Percentiles rank a stretch among this genome's conserved stretches.
Evolutionary conservation across 352 stramenopile species (phyloP).

Genomic region (Phytophthora melonis): DNA sequence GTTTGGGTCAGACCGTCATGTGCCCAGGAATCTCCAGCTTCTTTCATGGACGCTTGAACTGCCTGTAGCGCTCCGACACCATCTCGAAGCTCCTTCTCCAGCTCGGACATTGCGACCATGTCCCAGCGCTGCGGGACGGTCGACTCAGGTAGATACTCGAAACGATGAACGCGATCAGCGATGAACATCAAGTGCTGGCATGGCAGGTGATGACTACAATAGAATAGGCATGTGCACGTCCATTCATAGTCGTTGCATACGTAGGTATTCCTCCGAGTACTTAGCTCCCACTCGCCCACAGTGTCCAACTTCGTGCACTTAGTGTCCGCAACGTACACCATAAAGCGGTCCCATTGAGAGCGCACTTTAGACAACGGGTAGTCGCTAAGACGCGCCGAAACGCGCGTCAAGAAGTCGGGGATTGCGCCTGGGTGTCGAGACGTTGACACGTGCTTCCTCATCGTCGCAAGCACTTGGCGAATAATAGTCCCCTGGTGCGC

Average conservation of each 20-base stretch:
- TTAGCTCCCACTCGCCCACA: neutral
- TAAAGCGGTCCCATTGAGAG: neutral
- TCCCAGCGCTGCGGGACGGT: neutral
- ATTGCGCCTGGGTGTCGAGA: neutral
- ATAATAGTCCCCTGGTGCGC: conserved; percentile 16
- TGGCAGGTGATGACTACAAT: neutral
- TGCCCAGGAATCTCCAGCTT: neutral
- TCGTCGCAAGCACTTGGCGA: conserved; percentile 1
- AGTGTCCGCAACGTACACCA: neutral
- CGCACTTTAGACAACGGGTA: neutral
- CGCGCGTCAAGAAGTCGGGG: conserved; percentile 8
- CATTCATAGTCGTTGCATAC: neutral
- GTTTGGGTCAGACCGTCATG: neutral
- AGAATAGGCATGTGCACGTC: neutral
- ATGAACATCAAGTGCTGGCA: neutral
- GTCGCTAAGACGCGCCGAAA: neutral
- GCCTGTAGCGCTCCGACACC: neutral
- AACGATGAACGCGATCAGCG: neutral
- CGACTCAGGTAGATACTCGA: neutral
- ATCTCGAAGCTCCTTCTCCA: neutral
- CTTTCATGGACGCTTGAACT: neutral
- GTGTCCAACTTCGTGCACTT: neutral
- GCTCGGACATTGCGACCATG: neutral
- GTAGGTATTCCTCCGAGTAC: neutral
- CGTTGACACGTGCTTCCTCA: conserved; percentile 3